Conservation (phyloP, 768 basidiomycete genomes). For the Mycena belliarum region DNA sequence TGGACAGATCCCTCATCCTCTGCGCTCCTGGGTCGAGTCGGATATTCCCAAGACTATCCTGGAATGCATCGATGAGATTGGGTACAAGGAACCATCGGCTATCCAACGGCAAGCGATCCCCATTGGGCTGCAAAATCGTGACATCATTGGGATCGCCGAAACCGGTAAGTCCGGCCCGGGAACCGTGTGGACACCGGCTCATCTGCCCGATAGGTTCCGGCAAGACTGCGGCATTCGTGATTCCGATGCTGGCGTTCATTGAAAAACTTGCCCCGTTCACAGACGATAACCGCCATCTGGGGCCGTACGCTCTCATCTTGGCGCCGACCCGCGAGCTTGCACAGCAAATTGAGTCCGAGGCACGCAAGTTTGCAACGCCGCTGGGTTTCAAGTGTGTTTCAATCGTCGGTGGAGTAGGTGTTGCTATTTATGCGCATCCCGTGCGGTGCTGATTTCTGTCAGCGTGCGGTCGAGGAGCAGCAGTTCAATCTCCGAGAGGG, state of each 20-base stretch:
- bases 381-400: constrained; percentile 94
- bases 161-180: constrained; percentile 61
- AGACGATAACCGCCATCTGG: constrained; percentile 92
- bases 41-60: constrained; percentile 76
- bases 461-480: constrained; percentile 95
- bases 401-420: constrained; percentile 92
- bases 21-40: constrained; percentile 92
- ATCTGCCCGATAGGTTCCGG: constrained; percentile 72
- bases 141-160: constrained; percentile 98
- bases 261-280: constrained; percentile 79
- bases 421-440: constrained; percentile 5
- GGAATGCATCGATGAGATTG: constrained; percentile 85
- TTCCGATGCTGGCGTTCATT: constrained; percentile 97
- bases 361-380: constrained; percentile 87
- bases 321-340: constrained; percentile 98
- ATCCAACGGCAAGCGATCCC: constrained; percentile 99
- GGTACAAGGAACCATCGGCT: constrained; percentile 95
- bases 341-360: constrained; percentile 94
- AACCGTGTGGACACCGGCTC: constrained; percentile 5
- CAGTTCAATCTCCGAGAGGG: constrained; percentile 98
- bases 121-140: constrained; percentile 95
- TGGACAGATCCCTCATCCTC: constrained; percentile 89
- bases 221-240: constrained; percentile 98
- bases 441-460: no score
- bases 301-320: constrained; percentile 90